Base-by-base conservation (phyloP, 208 protist genomes). In the Wallacemonas sp. region DNA sequence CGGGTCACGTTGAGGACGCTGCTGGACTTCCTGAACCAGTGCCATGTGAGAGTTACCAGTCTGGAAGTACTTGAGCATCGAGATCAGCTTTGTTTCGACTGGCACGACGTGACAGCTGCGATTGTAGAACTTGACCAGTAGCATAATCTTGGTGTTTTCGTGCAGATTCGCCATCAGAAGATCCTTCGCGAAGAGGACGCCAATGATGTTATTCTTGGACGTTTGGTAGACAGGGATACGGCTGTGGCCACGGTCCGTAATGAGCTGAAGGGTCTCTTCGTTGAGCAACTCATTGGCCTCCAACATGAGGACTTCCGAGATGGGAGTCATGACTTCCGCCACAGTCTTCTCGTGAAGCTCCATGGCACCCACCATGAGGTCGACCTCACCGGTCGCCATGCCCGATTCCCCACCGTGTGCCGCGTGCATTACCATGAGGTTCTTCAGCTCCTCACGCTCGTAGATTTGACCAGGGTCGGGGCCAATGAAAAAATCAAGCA, bases 51-150 rank as follows among this genome's bases (percentile, higher is more conserved):
- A 88, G 69, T 83, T 86, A 31, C 96, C 95, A 21, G 83, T 90
- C 75, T 98, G 96, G 72, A 99, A 98, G 47, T 93, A 88, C 54
- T 97, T 95, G 30, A 99, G 85, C 89, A 98, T 95, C 53, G 95
- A 88, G 44, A 97, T 95, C 12, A 98, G 80, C 39, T 89, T 90
- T 44, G 87, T 97, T 41, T 98, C 94, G 11, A 82, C 84, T 30
- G 89, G 84, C 26, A 97, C 91, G 36, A 91, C 75, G 55, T 96
- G 82, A 66, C 96, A 90, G 51, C 84, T 66, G 44, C 92, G 83
- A 68, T 96, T 93, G 77, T 98, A 98, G 58, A 98, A 97, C 70
- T 90, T 87, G 8, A 98, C 78, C 12, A 98, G 71, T n/a, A 96
- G 79, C 36, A 88, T 68, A 33, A 98, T 74, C 61, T 96, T 95